Evolutionary conservation across 169 alveolate species (phyloP).

Genomic region (Plasmodium falciparum): DNA sequence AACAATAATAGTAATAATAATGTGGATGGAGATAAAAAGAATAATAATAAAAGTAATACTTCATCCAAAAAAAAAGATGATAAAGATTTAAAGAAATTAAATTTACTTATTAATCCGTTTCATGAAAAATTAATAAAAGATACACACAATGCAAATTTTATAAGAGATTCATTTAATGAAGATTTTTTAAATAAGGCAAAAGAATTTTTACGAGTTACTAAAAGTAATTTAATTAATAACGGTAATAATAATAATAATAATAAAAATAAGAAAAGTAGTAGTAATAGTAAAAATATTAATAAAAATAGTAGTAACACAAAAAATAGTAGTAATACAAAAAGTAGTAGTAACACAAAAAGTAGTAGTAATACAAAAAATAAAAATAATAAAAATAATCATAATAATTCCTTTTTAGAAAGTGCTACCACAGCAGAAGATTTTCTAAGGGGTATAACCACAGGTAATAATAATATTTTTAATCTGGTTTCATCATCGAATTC

Average conservation of each 20-base stretch:
- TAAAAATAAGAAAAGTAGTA: no score
- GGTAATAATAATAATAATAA: no score
- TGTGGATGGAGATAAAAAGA: not conserved
- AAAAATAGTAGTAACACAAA: no score
- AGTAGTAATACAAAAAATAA: no score
- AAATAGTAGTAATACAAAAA: no score
- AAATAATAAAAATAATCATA: no score
- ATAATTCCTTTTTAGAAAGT: constrained; percentile 31
- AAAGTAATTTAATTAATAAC: constrained; percentile 39
- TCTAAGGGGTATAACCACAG: not conserved
- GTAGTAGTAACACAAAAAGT: no score
- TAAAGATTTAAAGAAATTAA: constrained; percentile 21
- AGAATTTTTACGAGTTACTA: constrained; percentile 67
- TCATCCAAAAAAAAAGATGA: not conserved
- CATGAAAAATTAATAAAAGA: constrained; percentile 69
- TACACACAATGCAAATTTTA: constrained; percentile 45
- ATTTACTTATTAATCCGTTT: constrained; percentile 31
- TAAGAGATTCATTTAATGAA: constrained; percentile 61
- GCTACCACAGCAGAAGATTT: constrained; percentile 9
- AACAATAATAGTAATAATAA: constrained; percentile 9
- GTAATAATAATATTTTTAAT: not conserved
- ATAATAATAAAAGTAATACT: constrained; percentile 1
- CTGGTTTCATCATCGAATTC: not conserved
- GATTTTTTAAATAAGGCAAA: constrained; percentile 67
- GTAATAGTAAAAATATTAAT: no score